Percentiles rank a stretch among this genome's conserved stretches.
Evolutionary conservation across 2,329 filamentous ascomycete species (phyloP).

Genomic region (Elsinoe perseae): DNA sequence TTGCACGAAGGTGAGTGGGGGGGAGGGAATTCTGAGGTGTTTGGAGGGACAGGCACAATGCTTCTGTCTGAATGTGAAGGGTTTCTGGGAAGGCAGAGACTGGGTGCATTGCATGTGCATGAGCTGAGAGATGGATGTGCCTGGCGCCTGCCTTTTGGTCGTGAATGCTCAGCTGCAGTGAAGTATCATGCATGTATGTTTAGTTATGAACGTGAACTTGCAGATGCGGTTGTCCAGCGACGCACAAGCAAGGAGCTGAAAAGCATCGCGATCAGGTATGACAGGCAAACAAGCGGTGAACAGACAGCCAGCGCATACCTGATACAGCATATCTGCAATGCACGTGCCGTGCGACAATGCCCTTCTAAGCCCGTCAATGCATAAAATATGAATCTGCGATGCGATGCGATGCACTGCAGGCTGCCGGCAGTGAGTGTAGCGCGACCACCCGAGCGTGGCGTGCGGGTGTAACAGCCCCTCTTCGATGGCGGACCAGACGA

Average conservation of each 20-base stretch:
- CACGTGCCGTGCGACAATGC: slow-evolving; percentile 1
- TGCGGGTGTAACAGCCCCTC: slow-evolving; percentile 1
- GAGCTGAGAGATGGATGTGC: background rate
- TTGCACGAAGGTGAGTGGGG: background rate
- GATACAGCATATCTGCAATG: background rate
- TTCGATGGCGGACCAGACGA: background rate
- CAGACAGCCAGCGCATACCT: background rate
- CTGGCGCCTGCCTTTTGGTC: background rate
- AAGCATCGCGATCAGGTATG: background rate
- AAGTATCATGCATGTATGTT: no score
- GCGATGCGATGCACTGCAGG: background rate
- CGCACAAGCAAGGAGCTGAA: background rate
- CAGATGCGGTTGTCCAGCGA: no score
- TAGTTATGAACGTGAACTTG: no score
- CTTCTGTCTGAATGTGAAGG: no score
- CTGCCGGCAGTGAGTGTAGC: background rate
- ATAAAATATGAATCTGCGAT: background rate
- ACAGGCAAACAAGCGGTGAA: background rate
- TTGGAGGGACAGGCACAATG: background rate
- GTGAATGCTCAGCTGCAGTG: background rate
- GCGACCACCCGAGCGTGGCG: background rate
- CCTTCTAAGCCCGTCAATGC: background rate
- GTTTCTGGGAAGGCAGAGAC: background rate
- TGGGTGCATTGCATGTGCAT: background rate
- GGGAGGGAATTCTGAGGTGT: background rate